These are phyloP conservation scores for Poterioochromonas sp. DNA, from an alignment of 352 stramenopile species.

Conservation along the genomic window DNA sequence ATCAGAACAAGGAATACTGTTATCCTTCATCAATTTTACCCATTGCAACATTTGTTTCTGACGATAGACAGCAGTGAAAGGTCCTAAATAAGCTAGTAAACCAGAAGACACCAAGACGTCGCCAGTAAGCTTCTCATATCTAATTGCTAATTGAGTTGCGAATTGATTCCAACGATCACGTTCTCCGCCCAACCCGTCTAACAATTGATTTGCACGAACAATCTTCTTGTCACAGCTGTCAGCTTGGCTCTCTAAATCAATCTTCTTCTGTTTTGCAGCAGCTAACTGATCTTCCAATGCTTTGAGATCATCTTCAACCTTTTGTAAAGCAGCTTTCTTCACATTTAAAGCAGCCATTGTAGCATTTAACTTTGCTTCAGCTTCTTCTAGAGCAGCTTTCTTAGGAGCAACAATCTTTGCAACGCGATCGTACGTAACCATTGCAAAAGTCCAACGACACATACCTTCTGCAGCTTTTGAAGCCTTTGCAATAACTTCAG, in stretches of 20 bases:
- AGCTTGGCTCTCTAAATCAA: conserved; percentile 77
- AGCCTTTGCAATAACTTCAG: conserved; percentile 77
- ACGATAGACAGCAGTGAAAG: conserved; percentile 80
- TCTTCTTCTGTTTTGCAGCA: conserved; percentile 73
- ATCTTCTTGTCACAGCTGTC: conserved; percentile 83
- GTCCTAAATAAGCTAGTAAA: conserved; percentile 79
- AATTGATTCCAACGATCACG: conserved; percentile 80
- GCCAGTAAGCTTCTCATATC: conserved; percentile 76
- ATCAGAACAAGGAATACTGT: conserved; percentile 44
- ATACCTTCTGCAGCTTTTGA: conserved; percentile 79
- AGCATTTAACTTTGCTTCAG: conserved; percentile 67
- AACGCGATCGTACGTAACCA: conserved; percentile 82
- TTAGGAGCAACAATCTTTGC: conserved; percentile 83
- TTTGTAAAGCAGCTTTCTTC: conserved; percentile 76
- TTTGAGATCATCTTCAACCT: conserved; percentile 74
- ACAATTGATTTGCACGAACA: conserved; percentile 74
- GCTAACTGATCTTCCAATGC: conserved; percentile 73
- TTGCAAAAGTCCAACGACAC: conserved; percentile 83
- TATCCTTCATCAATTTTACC: conserved; percentile 55
- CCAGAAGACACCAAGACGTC: conserved; percentile 80
- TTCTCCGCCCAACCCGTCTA: conserved; percentile 80
- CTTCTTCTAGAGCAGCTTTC: conserved; percentile 65
- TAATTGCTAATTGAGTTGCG: conserved; percentile 58
- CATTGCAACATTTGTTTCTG: conserved; percentile 63
- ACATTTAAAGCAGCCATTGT: conserved; percentile 77